Percentiles rank a stretch among this genome's conserved stretches.
Conservation (phyloP, 2,329 filamentous ascomycete species). For the Nectriaceae sp. region DNA sequence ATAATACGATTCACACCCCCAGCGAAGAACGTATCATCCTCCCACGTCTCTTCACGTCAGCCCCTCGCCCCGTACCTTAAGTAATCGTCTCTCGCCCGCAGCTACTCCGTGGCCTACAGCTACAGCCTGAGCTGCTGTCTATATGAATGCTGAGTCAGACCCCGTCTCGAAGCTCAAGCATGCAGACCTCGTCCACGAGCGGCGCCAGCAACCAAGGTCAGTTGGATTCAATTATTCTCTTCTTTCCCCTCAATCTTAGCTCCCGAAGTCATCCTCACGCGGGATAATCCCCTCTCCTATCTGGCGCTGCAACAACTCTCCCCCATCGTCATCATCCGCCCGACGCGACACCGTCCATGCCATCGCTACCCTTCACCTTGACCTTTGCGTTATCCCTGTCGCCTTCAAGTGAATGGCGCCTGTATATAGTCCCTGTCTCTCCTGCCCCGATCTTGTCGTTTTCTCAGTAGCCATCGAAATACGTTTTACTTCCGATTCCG, state of each 20-base stretch:
- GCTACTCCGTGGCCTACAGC: too few species aligned
- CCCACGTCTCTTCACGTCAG: slow-evolving; percentile 30
- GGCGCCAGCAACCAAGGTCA: slow-evolving; percentile 36
- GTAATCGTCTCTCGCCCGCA: slow-evolving; percentile 30
- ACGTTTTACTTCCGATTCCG: too few species aligned
- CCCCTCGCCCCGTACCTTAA: slow-evolving; percentile 27
- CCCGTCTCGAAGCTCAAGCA: slow-evolving; percentile 30
- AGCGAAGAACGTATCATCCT: slow-evolving; percentile 24
- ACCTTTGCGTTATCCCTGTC: slow-evolving; percentile 26
- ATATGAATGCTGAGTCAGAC: slow-evolving; percentile 39
- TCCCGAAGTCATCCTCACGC: slow-evolving; percentile 5
- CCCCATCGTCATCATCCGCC: slow-evolving; percentile 11
- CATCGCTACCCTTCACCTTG: background rate
- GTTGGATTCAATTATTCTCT: slow-evolving; percentile 25
- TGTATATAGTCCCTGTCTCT: too few species aligned
- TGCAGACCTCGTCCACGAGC: slow-evolving; percentile 35
- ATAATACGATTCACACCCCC: slow-evolving; percentile 27
- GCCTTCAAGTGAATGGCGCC: too few species aligned
- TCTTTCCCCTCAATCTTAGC: slow-evolving; percentile 6
- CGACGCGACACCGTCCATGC: slow-evolving; percentile 3
- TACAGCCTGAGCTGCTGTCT: too few species aligned
- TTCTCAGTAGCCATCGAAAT: too few species aligned
- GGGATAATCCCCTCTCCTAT: slow-evolving; percentile 3
- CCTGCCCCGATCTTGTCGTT: too few species aligned
- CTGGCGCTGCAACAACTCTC: slow-evolving; percentile 1